These are phyloP conservation scores for Wilcoxina mikolae DNA, from an alignment of 495 filamentous ascomycete genomes.

Conservation along the genomic window DNA sequence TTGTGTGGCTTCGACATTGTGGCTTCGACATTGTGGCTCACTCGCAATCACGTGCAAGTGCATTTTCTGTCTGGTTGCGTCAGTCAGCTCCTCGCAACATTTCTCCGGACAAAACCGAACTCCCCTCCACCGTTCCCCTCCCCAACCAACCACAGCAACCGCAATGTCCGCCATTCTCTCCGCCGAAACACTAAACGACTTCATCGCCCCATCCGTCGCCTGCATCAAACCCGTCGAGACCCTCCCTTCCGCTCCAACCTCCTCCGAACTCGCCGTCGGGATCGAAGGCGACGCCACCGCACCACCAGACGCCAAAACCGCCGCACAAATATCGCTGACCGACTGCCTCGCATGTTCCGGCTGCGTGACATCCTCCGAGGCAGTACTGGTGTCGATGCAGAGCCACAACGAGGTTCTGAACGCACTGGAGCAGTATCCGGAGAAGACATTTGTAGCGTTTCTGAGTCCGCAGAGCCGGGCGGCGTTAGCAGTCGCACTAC, in stretches of 20 bases:
- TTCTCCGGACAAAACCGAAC: not conserved
- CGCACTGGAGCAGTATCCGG: slow-evolving; percentile 48
- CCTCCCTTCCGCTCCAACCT: slow-evolving; percentile 41
- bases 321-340: slow-evolving; percentile 86
- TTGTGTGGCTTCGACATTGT: not conserved
- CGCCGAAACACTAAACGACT: slow-evolving; percentile 93
- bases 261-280: slow-evolving; percentile 40
- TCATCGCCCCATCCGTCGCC: slow-evolving; percentile 91
- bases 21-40: too few relatives aligned
- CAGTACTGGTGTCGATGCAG: slow-evolving; percentile 81
- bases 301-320: slow-evolving; percentile 15
- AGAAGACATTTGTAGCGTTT: slow-evolving; percentile 72
- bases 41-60: too few relatives aligned
- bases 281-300: slow-evolving; percentile 70
- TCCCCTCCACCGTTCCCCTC: not conserved
- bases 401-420: slow-evolving; percentile 80
- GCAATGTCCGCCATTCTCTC: slow-evolving; percentile 90
- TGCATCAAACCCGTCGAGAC: slow-evolving; percentile 97
- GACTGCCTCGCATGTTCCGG: slow-evolving; percentile 96
- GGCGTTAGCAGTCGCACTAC: slow-evolving; percentile 67
- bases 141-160: not conserved
- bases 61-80: not conserved
- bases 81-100: not conserved
- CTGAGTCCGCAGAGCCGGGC: slow-evolving; percentile 82
- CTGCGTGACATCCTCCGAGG: slow-evolving; percentile 93